Evolutionary conservation across 2,329 filamentous ascomycete genomes (phyloP).

Genomic region (Fusarium anguioides): DNA sequence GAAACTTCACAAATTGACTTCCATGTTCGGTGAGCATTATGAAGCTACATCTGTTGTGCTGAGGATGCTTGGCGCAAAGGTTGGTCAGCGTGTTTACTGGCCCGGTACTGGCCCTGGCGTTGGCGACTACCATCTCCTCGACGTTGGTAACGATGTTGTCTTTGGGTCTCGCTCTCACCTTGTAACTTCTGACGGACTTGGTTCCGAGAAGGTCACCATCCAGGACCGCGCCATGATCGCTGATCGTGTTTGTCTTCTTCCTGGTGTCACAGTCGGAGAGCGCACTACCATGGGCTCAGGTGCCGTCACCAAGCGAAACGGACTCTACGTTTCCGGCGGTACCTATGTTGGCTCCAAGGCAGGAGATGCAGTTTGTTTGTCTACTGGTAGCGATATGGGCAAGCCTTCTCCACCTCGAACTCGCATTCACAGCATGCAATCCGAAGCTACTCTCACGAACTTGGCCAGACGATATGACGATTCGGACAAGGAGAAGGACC

Average conservation of each 20-base stretch:
- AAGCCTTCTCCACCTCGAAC: not conserved
- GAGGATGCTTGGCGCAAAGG: not conserved
- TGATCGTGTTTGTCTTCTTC: slow-evolving; percentile 2
- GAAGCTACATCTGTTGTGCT: not conserved
- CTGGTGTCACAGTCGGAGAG: fast-evolving
- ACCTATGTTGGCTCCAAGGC: slow-evolving; percentile 4
- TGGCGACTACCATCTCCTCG: not conserved
- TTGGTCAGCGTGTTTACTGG: slow-evolving; percentile 10
- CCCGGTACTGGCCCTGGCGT: slow-evolving; percentile 1
- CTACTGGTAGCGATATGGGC: not conserved
- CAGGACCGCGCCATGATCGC: slow-evolving; percentile 14
- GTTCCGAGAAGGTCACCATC: not conserved
- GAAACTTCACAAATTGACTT: not conserved
- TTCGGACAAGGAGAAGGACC: too few species aligned
- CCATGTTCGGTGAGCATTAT: slow-evolving; percentile 6
- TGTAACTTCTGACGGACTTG: not conserved
- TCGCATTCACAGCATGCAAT: not conserved
- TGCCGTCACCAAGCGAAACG: not conserved
- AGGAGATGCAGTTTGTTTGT: slow-evolving; percentile 3
- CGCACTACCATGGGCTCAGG: not conserved
- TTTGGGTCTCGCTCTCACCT: slow-evolving; percentile 5
- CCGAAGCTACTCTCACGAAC: not conserved
- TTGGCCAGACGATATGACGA: not conserved
- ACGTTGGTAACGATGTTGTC: slow-evolving; percentile 2
- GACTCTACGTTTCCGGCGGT: fast-evolving